phyloP scores from a whole-genome alignment of 2,329 filamentous ascomycete species.

The Xylaria sp. region DNA sequence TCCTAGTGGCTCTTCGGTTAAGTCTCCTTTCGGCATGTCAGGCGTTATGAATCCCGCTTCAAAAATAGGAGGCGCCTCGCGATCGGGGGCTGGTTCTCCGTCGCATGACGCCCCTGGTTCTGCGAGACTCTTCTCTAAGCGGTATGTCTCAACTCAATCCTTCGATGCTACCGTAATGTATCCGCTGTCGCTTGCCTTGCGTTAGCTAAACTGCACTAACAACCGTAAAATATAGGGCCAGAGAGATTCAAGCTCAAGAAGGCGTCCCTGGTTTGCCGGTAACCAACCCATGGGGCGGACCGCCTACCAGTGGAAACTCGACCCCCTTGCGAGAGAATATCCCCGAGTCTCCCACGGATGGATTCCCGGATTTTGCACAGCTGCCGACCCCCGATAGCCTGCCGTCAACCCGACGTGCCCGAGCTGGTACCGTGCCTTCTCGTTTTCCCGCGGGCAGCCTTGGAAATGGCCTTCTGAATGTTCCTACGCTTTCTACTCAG shows the following conservation, averaged over 20 bases:
- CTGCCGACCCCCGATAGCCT: constrained; percentile 69
- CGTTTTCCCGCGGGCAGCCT: constrained; percentile 81
- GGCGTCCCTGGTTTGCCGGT: constrained; percentile 72
- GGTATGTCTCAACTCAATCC: constrained; percentile 62
- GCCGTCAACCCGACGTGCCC: constrained; percentile 76
- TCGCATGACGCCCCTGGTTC: constrained; percentile 84
- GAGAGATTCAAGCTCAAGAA: constrained; percentile 97
- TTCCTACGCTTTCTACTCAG: constrained; percentile 69
- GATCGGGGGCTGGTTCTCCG: constrained; percentile 93
- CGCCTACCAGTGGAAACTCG: constrained; percentile 94
- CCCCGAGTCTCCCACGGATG: constrained; percentile 93
- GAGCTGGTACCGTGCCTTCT: constrained; percentile 95
- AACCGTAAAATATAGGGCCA: constrained; percentile 63
- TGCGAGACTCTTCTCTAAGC: constrained; percentile 83
- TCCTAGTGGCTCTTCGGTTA: constrained; percentile 63
- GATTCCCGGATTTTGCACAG: constrained; percentile 87
- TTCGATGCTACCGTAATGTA: not conserved
- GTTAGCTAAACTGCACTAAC: constrained; percentile 28
- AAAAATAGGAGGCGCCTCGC: constrained; percentile 65
- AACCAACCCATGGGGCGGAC: constrained; percentile 83
- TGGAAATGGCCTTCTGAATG: constrained; percentile 61
- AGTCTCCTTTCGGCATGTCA: constrained; percentile 75
- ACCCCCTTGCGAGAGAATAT: constrained; percentile 97
- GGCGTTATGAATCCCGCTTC: constrained; percentile 63
- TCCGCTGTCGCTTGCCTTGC: constrained; percentile 23